phyloP scores from a whole-genome alignment of 805 yeast species.

The Cyberlindnera sargentensis region DNA sequence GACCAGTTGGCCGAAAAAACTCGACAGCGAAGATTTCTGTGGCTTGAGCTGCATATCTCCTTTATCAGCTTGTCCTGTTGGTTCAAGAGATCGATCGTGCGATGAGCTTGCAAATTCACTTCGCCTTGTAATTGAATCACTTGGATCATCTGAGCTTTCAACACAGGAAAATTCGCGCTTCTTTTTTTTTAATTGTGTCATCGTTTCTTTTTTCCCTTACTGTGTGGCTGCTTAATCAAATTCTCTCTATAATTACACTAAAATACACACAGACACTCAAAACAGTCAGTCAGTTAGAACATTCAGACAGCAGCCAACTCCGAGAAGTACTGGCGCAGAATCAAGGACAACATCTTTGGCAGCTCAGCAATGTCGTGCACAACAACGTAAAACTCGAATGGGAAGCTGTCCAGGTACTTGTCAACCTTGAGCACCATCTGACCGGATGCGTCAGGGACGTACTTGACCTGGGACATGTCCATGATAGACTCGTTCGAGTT shows the following conservation, averaged over 20 bases:
- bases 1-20: too few relatives aligned
- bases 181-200: too few relatives aligned
- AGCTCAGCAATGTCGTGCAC: constrained; percentile 83
- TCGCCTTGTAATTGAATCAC: too few relatives aligned
- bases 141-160: too few relatives aligned
- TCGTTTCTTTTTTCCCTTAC: too few relatives aligned
- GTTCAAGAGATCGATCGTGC: too few relatives aligned
- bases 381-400: constrained; percentile 94
- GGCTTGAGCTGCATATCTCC: too few relatives aligned
- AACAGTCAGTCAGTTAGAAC: background rate
- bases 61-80: too few relatives aligned
- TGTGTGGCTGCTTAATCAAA: too few relatives aligned
- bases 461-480: constrained; percentile 91
- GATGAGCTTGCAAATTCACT: too few relatives aligned
- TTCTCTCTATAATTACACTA: background rate
- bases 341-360: constrained; percentile 85
- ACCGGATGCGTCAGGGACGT: constrained; percentile 65
- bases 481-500: constrained; percentile 77
- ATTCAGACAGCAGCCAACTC: constrained; percentile 45
- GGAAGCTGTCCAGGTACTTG: constrained; percentile 87
- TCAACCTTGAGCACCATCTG: constrained; percentile 67
- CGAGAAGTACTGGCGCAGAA: constrained; percentile 86
- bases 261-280: constrained; percentile 1
- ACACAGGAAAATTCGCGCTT: too few relatives aligned
- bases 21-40: too few relatives aligned